A percentile compares a stretch with the other conserved stretches of the same genome.
phyloP scores from a whole-genome alignment of 352 stramenopile species.

The Pythium aphanidermatum region DNA sequence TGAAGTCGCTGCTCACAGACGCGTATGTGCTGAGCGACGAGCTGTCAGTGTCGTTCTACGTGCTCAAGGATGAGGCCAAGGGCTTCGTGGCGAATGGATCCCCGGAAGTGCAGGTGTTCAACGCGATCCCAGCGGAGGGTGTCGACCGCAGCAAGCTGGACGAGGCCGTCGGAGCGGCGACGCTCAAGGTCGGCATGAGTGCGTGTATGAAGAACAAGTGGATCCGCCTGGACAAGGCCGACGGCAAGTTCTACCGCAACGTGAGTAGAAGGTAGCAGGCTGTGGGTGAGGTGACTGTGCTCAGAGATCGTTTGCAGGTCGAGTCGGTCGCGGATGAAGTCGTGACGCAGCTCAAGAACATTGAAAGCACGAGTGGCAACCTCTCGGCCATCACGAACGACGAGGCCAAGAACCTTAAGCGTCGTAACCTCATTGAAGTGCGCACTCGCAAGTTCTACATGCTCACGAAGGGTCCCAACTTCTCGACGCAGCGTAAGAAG shows the following conservation, averaged over 20 bases:
- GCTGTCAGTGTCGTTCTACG: slow-evolving; percentile 87
- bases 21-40: slow-evolving; percentile 85
- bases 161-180: slow-evolving; percentile 68
- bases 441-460: slow-evolving; percentile 93
- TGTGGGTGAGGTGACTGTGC: slow-evolving; percentile 1
- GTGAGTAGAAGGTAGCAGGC: slow-evolving; percentile 23
- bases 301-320: slow-evolving; percentile 25
- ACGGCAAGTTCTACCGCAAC: slow-evolving; percentile 84
- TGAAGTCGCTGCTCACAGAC: slow-evolving; percentile 95
- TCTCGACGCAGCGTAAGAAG: slow-evolving; percentile 92
- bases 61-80: slow-evolving; percentile 90
- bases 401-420: slow-evolving; percentile 77
- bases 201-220: slow-evolving; percentile 98
- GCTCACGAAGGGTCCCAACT: slow-evolving; percentile 91
- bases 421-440: slow-evolving; percentile 73
- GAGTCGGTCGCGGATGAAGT: slow-evolving; percentile 59
- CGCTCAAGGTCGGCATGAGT: slow-evolving; percentile 94
- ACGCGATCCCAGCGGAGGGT: slow-evolving; percentile 64
- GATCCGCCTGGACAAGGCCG: slow-evolving; percentile 91
- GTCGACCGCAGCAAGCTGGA: slow-evolving; percentile 81
- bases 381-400: slow-evolving; percentile 62
- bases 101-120: slow-evolving; percentile 81
- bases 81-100: slow-evolving; percentile 63
- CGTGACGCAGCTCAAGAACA: slow-evolving; percentile 84
- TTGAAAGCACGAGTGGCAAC: slow-evolving; percentile 48